phyloP scores from a whole-genome alignment of 371 early-diverging fungal species.

The Blakeslea trispora region DNA sequence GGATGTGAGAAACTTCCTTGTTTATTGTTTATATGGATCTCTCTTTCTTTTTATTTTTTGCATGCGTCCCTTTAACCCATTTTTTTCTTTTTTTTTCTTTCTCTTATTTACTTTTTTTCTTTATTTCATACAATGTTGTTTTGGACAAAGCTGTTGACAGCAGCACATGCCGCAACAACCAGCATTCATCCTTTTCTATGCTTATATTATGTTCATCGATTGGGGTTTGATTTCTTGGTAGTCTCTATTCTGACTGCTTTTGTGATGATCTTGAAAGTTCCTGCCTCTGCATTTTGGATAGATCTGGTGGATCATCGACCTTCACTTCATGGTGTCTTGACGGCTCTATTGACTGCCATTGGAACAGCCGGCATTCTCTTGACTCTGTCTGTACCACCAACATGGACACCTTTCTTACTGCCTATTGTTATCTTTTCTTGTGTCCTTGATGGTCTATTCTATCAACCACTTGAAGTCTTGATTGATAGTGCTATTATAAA shows the following conservation, averaged over 20 bases:
- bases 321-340: slow-evolving; percentile 41
- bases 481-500: slow-evolving; percentile 41
- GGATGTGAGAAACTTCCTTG: not conserved
- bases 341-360: slow-evolving; percentile 38
- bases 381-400: slow-evolving; percentile 37
- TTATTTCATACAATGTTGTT: slow-evolving; percentile 18
- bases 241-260: slow-evolving; percentile 26
- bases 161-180: slow-evolving; percentile 38
- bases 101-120: slow-evolving; percentile 3
- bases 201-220: slow-evolving; percentile 37
- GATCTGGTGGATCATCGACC: slow-evolving; percentile 32
- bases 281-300: slow-evolving; percentile 34
- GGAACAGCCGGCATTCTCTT: slow-evolving; percentile 37
- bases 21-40: not conserved
- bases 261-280: slow-evolving; percentile 20
- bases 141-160: slow-evolving; percentile 47
- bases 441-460: slow-evolving; percentile 36
- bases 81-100: slow-evolving; percentile 10
- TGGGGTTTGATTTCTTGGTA: slow-evolving; percentile 28
- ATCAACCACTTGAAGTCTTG: slow-evolving; percentile 31
- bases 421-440: slow-evolving; percentile 33
- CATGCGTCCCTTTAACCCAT: no score
- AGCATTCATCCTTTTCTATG: slow-evolving; percentile 40
- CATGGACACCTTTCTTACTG: slow-evolving; percentile 25
- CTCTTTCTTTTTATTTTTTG: slow-evolving; percentile 9